Conservation (phyloP, 495 filamentous ascomycete species). For the Podospora sp. region DNA sequence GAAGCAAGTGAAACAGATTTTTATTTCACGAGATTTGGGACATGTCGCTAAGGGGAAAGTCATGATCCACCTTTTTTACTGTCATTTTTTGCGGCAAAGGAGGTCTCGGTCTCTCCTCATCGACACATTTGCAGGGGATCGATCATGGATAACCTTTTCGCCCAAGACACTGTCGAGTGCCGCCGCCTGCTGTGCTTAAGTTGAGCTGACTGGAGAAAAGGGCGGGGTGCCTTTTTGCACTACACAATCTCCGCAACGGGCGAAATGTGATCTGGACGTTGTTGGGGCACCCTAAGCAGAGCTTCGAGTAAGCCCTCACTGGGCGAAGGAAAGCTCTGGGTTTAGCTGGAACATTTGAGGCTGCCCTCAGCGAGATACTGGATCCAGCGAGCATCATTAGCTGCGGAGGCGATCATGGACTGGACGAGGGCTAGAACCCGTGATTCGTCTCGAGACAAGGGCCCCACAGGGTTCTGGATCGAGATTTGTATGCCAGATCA, state of each 20-base stretch:
- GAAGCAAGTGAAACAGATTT: slow-evolving; percentile 4
- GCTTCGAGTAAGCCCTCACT: not conserved
- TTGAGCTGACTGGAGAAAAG: not conserved
- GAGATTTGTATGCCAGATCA: slow-evolving; percentile 9
- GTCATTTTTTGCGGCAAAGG: slow-evolving; percentile 2
- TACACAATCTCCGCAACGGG: not conserved
- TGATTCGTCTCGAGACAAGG: not conserved
- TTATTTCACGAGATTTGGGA: not conserved
- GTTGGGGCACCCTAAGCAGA: not conserved
- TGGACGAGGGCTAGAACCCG: not conserved
- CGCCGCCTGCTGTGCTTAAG: not conserved
- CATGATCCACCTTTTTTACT: not conserved
- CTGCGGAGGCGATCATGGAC: not conserved
- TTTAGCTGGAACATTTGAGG: not conserved
- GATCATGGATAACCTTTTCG: not conserved
- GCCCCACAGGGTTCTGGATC: not conserved
- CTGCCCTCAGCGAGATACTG: not conserved
- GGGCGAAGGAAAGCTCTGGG: not conserved
- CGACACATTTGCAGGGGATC: not conserved
- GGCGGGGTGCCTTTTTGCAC: not conserved
- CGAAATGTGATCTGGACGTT: not conserved
- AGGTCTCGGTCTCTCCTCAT: not conserved
- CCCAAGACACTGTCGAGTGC: not conserved
- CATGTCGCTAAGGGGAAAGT: not conserved
- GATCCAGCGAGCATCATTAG: not conserved